Evolutionary conservation across 2,329 filamentous ascomycete species (phyloP), one percentile per base, ranked within the genome.

Genomic region (Diplocarpon rosae): DNA sequence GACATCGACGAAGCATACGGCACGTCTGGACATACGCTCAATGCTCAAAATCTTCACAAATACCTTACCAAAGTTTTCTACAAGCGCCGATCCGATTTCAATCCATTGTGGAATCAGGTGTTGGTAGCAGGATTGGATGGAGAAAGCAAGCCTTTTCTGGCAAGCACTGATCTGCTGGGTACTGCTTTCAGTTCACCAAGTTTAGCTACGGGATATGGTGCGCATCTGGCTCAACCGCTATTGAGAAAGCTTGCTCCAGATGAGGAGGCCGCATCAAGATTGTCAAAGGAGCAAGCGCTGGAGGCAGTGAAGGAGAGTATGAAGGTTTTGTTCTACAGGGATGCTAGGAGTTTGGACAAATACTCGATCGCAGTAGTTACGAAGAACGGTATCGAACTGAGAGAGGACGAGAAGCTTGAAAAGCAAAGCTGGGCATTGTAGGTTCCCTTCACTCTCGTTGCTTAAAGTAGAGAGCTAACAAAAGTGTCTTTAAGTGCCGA

Each of bases 281-380:
- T 96, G 52, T 80, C 72, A 33, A 76, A 78, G 63, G 89, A 95
- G 59, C 66, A 85, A 62, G 92, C 92, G 39, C 72, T 95, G 49
- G 71, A 82, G 47, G 76, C 87, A 33, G 69, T 98, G 62, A 84
- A 84, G 71, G 85, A 95, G 69, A 95, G 88, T 67, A 89, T 98
- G 85, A 96, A 96, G 76, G 90, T 96, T 42, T 74, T 98, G 49
- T 98, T 85, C 72, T 98, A 98, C 73, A 78, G 92, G 59, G 92
- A 98, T 68, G 92, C 92, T 36, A 80, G 92, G 65, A 93, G 85
- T 69, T 69, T 92, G 68, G 88, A 95, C 67, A 75, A 76, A 56
- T 98, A 95, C 71, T 92, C 85, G 53, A 81, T 96, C 63, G 90
- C 90, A 15, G 75, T 96, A 43, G 75, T 98, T 45, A 92, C 85